Base-by-base conservation (phyloP, 2,329 filamentous ascomycete genomes). In the Fusarium acutatum region DNA sequence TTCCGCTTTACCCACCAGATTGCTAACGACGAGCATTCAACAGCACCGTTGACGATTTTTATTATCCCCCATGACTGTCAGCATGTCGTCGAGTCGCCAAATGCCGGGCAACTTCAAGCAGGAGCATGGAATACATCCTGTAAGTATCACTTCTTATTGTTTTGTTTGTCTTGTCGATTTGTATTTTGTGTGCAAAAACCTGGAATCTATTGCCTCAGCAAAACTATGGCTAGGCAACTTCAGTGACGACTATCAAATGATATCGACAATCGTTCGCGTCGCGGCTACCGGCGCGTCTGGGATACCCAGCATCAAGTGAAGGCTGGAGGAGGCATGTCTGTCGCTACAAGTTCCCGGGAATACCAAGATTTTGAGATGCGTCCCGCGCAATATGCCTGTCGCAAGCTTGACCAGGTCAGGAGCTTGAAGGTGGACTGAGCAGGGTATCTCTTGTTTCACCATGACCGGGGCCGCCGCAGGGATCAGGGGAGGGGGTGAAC, bases 371-470 rank as follows among this genome's bases (percentile, higher is more conserved):
- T 65, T 61, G 53, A 75, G 59, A 65, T 67, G 49, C 52, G 44
- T 67, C 58, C 67, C 70, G 60, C 49, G 63, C 67, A 73, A 67
- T 64, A 72, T 64, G 71, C 80, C 80, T 82, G 82, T 84, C 82
- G 83, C 84, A 85, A 84, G 81, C 82, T 80, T 84, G 81, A 75
- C 83, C 80, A 77, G 80, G 82, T 80, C 80, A 81, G 81, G 82
- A 83, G 47, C 81, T 82, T 78, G 79, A 73, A 77, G 69, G 79
- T 79, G 80, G 84, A 82, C 84, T 84, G 85, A 84, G 76, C 85
- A 87, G 83, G 86, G 84, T 83, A 81, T 74, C 76, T 82, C 79
- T 80, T 84, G 87, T 88, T 88, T 88, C 87, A 88, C 84, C 82
- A 77, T 78, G 81, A 80, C 82, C 80, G 79, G 84, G 83, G 80